Percentiles rank a stretch among this genome's conserved stretches.
Evolutionary conservation across 2,329 filamentous ascomycete species (phyloP).

Genomic region (Chaetomium olivaceum): DNA sequence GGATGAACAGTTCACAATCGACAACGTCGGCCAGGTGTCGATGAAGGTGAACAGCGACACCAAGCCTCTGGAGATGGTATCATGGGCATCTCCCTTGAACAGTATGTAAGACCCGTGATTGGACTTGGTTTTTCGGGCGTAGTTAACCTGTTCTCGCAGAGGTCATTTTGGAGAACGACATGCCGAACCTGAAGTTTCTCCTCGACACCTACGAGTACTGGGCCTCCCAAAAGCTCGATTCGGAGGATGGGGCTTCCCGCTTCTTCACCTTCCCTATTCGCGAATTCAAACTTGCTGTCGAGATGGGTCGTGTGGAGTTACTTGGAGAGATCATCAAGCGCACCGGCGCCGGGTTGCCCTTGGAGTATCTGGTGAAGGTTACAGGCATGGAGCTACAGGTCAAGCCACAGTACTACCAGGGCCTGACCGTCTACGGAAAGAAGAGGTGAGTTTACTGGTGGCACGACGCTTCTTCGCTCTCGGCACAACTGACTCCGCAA

Average conservation of each 20-base stretch:
- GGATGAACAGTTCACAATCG: conserved; percentile 70
- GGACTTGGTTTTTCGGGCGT: not conserved
- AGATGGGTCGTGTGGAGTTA: conserved; percentile 54
- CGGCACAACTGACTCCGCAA: not conserved
- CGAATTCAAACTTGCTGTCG: conserved; percentile 49
- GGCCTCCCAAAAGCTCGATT: conserved; percentile 41
- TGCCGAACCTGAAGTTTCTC: conserved; percentile 55
- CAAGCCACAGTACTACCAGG: conserved; percentile 74
- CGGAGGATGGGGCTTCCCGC: conserved; percentile 37
- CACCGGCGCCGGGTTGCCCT: conserved; percentile 67
- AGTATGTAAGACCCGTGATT: conserved; percentile 3
- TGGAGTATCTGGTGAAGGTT: conserved; percentile 65
- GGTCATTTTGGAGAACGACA: conserved; percentile 55
- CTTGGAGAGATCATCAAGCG: conserved; percentile 65
- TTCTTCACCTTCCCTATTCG: conserved; percentile 44
- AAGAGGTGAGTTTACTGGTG: conserved; percentile 50
- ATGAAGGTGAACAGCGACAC: conserved; percentile 66
- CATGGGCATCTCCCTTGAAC: conserved; percentile 30
- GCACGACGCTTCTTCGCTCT: not conserved
- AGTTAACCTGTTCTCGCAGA: conserved; percentile 13
- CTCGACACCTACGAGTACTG: conserved; percentile 56
- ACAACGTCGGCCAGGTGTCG: conserved; percentile 70
- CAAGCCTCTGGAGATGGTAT: conserved; percentile 56
- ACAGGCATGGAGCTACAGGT: conserved; percentile 63
- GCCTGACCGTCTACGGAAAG: conserved; percentile 72